Conservation (phyloP, 257 asterid genomes). For the Solanum verrucosum region DNA sequence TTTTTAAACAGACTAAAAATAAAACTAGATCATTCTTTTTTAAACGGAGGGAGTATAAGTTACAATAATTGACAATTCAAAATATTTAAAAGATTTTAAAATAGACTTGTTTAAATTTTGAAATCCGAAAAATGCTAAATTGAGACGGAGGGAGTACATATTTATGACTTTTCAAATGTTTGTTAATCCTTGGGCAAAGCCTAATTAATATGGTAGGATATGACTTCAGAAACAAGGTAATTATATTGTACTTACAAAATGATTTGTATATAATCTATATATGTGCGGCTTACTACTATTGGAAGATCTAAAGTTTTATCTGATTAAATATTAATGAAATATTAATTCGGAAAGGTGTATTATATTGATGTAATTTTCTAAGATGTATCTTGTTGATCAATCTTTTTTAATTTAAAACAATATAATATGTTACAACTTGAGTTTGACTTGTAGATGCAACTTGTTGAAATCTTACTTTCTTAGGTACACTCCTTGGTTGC, state of each 20-base stretch:
- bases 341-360: neutral
- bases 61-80: too few relatives aligned
- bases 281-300: neutral
- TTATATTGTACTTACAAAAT: neutral
- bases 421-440: neutral
- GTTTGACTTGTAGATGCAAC: constrained; percentile 1
- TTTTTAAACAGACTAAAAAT: too few relatives aligned
- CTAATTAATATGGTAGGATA: neutral
- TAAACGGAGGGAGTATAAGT: too few relatives aligned
- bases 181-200: neutral
- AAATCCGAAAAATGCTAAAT: too few relatives aligned
- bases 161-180: neutral
- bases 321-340: neutral
- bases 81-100: too few relatives aligned
- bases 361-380: neutral
- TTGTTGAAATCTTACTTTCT: neutral
- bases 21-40: too few relatives aligned
- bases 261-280: neutral
- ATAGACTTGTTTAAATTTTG: too few relatives aligned
- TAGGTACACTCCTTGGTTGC: neutral
- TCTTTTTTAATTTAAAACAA: neutral
- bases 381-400: neutral
- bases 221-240: neutral
- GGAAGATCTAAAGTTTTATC: neutral
- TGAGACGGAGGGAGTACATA: neutral